Evolutionary conservation across 2,329 filamentous ascomycete species (phyloP), one percentile per base, ranked within the genome.

Genomic region (Cladosporium sp.): DNA sequence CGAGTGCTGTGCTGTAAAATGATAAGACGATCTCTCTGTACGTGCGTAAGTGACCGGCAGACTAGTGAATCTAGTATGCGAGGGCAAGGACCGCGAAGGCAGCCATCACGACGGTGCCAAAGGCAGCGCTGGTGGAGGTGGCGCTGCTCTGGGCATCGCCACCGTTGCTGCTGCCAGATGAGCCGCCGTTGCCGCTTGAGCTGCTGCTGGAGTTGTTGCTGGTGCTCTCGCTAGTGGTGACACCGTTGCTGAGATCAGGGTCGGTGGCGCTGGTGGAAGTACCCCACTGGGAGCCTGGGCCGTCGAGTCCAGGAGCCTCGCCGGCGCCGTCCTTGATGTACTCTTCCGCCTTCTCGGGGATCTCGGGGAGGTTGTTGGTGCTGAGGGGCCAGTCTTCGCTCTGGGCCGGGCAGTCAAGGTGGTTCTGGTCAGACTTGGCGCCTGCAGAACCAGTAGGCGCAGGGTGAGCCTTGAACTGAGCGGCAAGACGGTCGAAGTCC

Each of bases 401-500:
- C 73, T 83, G 79, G 21, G 77, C 68, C n/a, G 87, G 87, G 80
- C 87, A 89, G 12, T 78, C 72, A 18, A 56, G 61, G 67, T 82
- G 85, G 64, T 79, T 67, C 16, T 66, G 62, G 2, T 65, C 61
- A 2, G 44, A 73, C 76, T 86, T 85, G 78, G 86, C 88, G 65
- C 85, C 84, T 68, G 86, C 86, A 68, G 87, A 81, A 46, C 84
- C 86, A n/a, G 69, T 69, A 29, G 86, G 86, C 75, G 82, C 80
- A 50, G 79, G 72, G 68, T 84, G 85, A 59, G 79, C 79, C 0
- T 77, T 70, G 70, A 85, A 83, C 33, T 84, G 83, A 5, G 72
- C 74, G 79, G 85, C 82, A 62, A 88, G 81, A 56, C 81, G 80
- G 58, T 80, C 77, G 78, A 89, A 96, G 74, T 94, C 91, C 33